Conservation (phyloP, 73 alveolate species). For the Paramecium tetraurelia region DNA sequence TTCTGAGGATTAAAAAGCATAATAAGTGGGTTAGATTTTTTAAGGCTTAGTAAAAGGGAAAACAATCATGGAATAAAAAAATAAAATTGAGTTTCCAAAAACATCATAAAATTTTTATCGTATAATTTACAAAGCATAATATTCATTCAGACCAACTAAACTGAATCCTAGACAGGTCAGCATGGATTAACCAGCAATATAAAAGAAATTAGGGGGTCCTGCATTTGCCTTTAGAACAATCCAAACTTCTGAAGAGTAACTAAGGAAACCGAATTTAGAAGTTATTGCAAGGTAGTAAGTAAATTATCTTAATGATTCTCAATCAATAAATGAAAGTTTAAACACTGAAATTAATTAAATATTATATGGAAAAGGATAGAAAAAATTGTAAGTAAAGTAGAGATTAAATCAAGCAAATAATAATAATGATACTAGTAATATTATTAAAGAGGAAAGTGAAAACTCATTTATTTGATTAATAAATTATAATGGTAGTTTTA, state of each 20-base stretch:
- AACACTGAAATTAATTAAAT: background rate
- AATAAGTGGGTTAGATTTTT: background rate
- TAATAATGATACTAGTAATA: background rate
- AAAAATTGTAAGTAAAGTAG: background rate
- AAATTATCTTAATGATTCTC: slow-evolving; percentile 10
- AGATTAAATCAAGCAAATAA: background rate
- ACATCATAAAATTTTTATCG: background rate
- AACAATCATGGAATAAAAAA: background rate
- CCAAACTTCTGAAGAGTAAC: background rate
- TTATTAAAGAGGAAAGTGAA: slow-evolving; percentile 24
- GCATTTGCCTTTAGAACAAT: slow-evolving; percentile 22
- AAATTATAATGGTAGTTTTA: background rate
- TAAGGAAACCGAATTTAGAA: background rate
- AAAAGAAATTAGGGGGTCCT: slow-evolving; percentile 43
- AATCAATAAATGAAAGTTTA: background rate
- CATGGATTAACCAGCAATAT: background rate
- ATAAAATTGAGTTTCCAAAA: background rate
- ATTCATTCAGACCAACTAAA: slow-evolving; percentile 50
- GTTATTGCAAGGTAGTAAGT: background rate
- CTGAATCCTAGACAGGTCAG: slow-evolving; percentile 3
- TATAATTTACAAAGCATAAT: slow-evolving; percentile 33
- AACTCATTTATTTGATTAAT: slow-evolving; percentile 3
- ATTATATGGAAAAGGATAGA: slow-evolving; percentile 15
- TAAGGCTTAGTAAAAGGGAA: background rate
- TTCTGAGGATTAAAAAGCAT: background rate